Conservation (phyloP, 2,329 filamentous ascomycete genomes). For the Ophiostoma novo-ulmi region DNA sequence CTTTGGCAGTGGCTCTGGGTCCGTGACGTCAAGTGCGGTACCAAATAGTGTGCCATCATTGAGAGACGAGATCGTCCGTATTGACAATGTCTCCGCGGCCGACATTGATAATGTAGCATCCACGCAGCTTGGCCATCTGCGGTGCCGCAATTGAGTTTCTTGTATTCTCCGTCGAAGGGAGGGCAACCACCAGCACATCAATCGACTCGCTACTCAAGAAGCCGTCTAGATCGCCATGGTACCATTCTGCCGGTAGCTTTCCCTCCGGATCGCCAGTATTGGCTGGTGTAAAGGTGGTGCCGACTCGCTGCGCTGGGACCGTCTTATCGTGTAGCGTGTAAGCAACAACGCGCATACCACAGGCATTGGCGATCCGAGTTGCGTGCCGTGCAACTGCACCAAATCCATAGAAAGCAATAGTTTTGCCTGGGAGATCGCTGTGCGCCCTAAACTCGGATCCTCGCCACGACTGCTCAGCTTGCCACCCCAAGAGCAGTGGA, state of each 20-base stretch:
- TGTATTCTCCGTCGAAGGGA: not conserved
- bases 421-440: not conserved
- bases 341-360: not conserved
- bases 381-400: not conserved
- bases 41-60: conserved; percentile 45
- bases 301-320: conserved; percentile 58
- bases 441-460: not conserved
- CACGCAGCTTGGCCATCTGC: not conserved
- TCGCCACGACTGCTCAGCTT: not conserved
- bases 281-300: conserved; percentile 62
- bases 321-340: conserved; percentile 63
- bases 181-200: not conserved
- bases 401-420: not conserved
- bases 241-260: conserved; percentile 46
- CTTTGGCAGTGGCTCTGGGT: conserved; percentile 68
- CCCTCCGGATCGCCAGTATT: conserved; percentile 55
- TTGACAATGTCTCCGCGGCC: not conserved
- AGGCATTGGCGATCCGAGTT: not conserved
- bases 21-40: conserved; percentile 71
- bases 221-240: conserved; percentile 38
- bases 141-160: not conserved
- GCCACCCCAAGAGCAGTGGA: not conserved
- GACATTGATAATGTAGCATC: not conserved
- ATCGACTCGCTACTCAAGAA: not conserved
- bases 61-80: not conserved